A percentile compares a stretch with the other conserved stretches of the same genome.
Conservation (phyloP, 768 basidiomycete species). For the Phylloporus sp. region DNA sequence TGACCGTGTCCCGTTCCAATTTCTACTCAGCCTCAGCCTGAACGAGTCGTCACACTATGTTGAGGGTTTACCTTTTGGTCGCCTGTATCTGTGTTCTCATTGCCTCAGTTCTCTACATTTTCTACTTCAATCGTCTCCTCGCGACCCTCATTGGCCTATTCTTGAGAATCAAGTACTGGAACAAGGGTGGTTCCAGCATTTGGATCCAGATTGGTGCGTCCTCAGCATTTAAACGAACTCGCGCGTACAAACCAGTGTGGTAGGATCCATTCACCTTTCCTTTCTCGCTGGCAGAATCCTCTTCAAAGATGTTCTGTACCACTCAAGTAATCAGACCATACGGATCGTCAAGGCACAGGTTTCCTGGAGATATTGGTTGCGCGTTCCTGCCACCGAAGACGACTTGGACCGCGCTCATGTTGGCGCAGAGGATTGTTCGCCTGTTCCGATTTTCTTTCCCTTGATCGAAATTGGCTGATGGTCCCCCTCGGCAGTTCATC, state of each 20-base stretch:
- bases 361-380: slow-evolving; percentile 94
- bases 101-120: slow-evolving; percentile 67
- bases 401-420: slow-evolving; percentile 48
- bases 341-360: slow-evolving; percentile 79
- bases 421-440: slow-evolving; percentile 53
- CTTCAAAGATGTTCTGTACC: slow-evolving; percentile 82
- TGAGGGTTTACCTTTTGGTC: slow-evolving; percentile 56
- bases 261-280: slow-evolving; percentile 91
- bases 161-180: slow-evolving; percentile 76
- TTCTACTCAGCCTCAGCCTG: slow-evolving; percentile 2
- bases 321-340: slow-evolving; percentile 89
- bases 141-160: slow-evolving; percentile 60
- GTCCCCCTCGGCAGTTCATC: slow-evolving; percentile 30
- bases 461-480: slow-evolving; percentile 5
- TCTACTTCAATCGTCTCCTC: slow-evolving; percentile 88
- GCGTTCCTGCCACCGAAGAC: slow-evolving; percentile 69
- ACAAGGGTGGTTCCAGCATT: slow-evolving; percentile 63
- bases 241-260: not conserved
- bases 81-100: slow-evolving; percentile 54
- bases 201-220: slow-evolving; percentile 78
- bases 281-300: slow-evolving; percentile 81
- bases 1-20: no score
- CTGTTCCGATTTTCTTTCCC: slow-evolving; percentile 2
- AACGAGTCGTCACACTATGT: slow-evolving; percentile 34
- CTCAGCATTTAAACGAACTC: not conserved